Conservation (phyloP, 352 stramenopile genomes). For the Plasmopara muralis region DNA sequence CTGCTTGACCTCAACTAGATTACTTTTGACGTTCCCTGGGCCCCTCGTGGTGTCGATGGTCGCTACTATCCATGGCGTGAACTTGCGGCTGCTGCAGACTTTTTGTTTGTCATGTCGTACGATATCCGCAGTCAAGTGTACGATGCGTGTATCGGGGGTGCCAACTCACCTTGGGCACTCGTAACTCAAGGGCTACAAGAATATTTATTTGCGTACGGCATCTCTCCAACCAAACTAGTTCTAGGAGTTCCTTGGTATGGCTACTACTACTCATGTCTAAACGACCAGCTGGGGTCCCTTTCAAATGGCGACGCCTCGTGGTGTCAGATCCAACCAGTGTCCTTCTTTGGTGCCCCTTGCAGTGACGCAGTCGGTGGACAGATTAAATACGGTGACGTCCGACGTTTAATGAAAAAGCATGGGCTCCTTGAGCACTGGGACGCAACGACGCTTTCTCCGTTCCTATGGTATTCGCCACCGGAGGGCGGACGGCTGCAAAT, state of each 20-base stretch:
- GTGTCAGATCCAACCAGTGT: constrained; percentile 22
- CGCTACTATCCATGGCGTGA: constrained; percentile 79
- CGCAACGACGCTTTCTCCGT: constrained; percentile 45
- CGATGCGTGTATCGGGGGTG: constrained; percentile 75
- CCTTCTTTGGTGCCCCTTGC: constrained; percentile 71
- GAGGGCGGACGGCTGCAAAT: constrained; percentile 32
- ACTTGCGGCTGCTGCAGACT: constrained; percentile 60
- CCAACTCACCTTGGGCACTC: constrained; percentile 76
- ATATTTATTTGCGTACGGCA: constrained; percentile 55
- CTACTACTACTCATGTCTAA: constrained; percentile 77
- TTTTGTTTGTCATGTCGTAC: constrained; percentile 92
- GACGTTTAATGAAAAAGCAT: constrained; percentile 26
- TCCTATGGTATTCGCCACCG: constrained; percentile 23
- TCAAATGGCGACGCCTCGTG: constrained; percentile 18
- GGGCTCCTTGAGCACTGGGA: constrained; percentile 42
- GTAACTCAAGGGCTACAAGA: constrained; percentile 71
- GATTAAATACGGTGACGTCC: constrained; percentile 52
- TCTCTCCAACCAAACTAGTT: constrained; percentile 73
- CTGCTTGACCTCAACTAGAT: constrained; percentile 30
- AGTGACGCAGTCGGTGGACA: constrained; percentile 66
- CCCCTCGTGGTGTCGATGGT: constrained; percentile 65
- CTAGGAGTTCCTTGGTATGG: constrained; percentile 89
- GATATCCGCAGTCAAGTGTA: constrained; percentile 91
- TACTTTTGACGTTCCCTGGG: constrained; percentile 79
- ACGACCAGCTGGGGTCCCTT: background rate